Evolutionary conservation across 2,329 filamentous ascomycete species (phyloP).

Genomic region (Penicillium sp.): DNA sequence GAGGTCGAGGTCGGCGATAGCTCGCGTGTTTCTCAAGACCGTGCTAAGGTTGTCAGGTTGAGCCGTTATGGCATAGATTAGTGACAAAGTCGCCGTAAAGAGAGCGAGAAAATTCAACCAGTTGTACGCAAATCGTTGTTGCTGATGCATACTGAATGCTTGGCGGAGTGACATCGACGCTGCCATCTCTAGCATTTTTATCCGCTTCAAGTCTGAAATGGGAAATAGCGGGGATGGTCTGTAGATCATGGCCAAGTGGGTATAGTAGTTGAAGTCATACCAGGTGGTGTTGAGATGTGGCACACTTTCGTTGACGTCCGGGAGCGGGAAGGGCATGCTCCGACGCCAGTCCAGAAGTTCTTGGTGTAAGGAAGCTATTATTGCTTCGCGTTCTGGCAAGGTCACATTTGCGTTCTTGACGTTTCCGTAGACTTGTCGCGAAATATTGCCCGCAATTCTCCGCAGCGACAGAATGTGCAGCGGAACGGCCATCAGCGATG

Average conservation of each 20-base stretch:
- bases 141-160: neutral
- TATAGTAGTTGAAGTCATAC: conserved; percentile 52
- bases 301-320: conserved; percentile 39
- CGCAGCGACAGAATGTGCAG: conserved; percentile 45
- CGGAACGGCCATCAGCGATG: conserved; percentile 41
- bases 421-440: conserved; percentile 29
- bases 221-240: conserved; percentile 43
- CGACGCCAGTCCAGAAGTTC: conserved; percentile 48
- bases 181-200: neutral
- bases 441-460: conserved; percentile 44
- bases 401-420: neutral
- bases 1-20: neutral
- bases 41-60: neutral
- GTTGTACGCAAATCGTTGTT: neutral
- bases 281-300: conserved; percentile 47
- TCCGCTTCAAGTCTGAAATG: neutral
- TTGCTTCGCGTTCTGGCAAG: neutral
- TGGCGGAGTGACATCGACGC: neutral
- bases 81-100: neutral
- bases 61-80: neutral
- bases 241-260: conserved; percentile 47
- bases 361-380: conserved; percentile 26
- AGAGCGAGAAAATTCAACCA: neutral
- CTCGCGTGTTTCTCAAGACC: neutral
- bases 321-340: conserved; percentile 47